Evolutionary conservation across 345 rosid genomes (phyloP), one percentile per base, ranked within the genome.

Genomic region (Ricinus communis): DNA sequence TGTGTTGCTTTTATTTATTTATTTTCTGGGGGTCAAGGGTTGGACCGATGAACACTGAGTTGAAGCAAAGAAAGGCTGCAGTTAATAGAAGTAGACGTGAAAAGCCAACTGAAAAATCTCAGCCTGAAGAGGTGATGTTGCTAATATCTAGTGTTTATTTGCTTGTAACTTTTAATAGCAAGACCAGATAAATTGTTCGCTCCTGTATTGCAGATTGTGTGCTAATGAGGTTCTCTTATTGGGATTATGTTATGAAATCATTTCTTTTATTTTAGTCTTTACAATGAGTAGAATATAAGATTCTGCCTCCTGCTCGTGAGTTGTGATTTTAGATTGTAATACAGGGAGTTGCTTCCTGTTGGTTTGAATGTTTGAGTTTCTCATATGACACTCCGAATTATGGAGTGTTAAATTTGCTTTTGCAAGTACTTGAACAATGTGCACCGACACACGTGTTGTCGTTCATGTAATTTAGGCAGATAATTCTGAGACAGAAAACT

Each of bases 21-120:
- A 12, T 43, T 4, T 43, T 43, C 14, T 43, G 1, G 2, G 38
- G 47, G 13, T 66, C 36, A 77, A 91, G 99, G 97, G 65, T 95
- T 79, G 97, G 99, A 73, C 97, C 99, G 62, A 92, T 90, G 93
- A 82, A 87, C 52, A 79, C 87, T 61, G 97, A 92, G 69, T 24
- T 87, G 66, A 95, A 88, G 79, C 88, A 80, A 56, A 78, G 92
- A 79, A 95, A 85, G 83, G 68, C 40, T 18, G 72, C 70, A n/a
- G 86, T 73, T 64, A 57, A 62, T 24, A 85, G 82, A 78, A 79
- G 65, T 55, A 82, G 67, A 72, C 92, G 82, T 9, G 60, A 83
- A 16, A 88, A 49, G 81, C 92, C 85, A 31, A 79, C 85, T 71
- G 83, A 84, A 77, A 85, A 75, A 43, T 72, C 84, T 74, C 77